These are phyloP conservation scores for Physcomitrellopsis africana DNA, from an alignment of 225 moss, liverwort and hornwort genomes.

Conservation along the genomic window DNA sequence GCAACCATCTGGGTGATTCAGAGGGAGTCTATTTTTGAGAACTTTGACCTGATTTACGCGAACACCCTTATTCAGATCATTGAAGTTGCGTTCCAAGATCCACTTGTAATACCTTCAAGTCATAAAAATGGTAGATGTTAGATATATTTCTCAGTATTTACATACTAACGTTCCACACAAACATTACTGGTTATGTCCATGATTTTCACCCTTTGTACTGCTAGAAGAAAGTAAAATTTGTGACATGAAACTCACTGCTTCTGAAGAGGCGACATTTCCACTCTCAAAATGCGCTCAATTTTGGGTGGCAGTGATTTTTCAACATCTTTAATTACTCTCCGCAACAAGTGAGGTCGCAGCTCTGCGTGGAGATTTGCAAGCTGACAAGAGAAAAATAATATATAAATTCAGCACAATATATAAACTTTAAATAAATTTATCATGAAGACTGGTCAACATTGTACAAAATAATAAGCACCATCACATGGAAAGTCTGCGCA, in stretches of 20 bases:
- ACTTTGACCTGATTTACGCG: slow-evolving; percentile 90
- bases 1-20: neutral
- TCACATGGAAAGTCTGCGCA: neutral
- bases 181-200: neutral
- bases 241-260: slow-evolving; percentile 59
- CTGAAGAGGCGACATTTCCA: slow-evolving; percentile 99
- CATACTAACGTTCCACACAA: neutral
- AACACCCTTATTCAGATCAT: slow-evolving; percentile 98
- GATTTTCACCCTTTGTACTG: slow-evolving; percentile 11
- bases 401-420: slow-evolving; percentile 12
- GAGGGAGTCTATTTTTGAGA: no score
- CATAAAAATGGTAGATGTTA: slow-evolving; percentile 23
- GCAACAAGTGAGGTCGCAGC: slow-evolving; percentile 94
- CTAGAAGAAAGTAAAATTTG: neutral
- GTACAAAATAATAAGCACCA: slow-evolving; percentile 6
- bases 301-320: slow-evolving; percentile 98
- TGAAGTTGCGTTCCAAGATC: slow-evolving; percentile 97
- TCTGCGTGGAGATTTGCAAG: slow-evolving; percentile 92
- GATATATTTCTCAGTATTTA: slow-evolving; percentile 18
- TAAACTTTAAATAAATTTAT: slow-evolving; percentile 11
- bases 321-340: slow-evolving; percentile 97
- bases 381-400: slow-evolving; percentile 44
- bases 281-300: slow-evolving; percentile 96
- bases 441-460: neutral
- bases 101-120: slow-evolving; percentile 92